phyloP scores from a whole-genome alignment of 192 early-diverging fungal species.

The Diversispora epigaea region DNA sequence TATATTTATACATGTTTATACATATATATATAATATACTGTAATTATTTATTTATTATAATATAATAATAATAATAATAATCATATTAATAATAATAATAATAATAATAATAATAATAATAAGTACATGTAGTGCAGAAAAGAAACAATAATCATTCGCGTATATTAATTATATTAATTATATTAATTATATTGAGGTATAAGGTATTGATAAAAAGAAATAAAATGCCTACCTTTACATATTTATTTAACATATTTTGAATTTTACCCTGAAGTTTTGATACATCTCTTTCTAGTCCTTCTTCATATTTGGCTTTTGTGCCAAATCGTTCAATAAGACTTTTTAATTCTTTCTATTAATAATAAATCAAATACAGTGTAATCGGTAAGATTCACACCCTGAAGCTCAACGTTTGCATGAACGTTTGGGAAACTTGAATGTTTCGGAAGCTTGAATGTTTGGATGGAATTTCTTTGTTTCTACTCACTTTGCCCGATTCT shows the following conservation, averaged over 20 bases:
- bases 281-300: conserved; percentile 14
- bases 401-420: too few relatives aligned
- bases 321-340: conserved; percentile 5
- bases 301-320: conserved; percentile 1
- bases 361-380: too few relatives aligned
- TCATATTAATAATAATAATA: not conserved
- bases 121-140: not conserved
- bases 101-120: not conserved
- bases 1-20: too few relatives aligned
- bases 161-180: not conserved
- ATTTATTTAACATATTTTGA: not conserved
- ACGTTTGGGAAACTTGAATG: too few relatives aligned
- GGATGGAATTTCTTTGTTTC: too few relatives aligned
- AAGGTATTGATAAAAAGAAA: not conserved
- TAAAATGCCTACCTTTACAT: not conserved
- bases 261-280: not conserved
- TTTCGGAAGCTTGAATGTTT: too few relatives aligned
- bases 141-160: too few relatives aligned
- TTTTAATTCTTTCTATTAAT: conserved; percentile 7
- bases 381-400: too few relatives aligned
- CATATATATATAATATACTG: too few relatives aligned
- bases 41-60: too few relatives aligned
- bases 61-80: too few relatives aligned
- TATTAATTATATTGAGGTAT: not conserved
- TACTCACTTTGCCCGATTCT: too few relatives aligned